Evolutionary conservation across 257 asterid species (phyloP).

Genomic region (Lithospermum erythrorhizon): DNA sequence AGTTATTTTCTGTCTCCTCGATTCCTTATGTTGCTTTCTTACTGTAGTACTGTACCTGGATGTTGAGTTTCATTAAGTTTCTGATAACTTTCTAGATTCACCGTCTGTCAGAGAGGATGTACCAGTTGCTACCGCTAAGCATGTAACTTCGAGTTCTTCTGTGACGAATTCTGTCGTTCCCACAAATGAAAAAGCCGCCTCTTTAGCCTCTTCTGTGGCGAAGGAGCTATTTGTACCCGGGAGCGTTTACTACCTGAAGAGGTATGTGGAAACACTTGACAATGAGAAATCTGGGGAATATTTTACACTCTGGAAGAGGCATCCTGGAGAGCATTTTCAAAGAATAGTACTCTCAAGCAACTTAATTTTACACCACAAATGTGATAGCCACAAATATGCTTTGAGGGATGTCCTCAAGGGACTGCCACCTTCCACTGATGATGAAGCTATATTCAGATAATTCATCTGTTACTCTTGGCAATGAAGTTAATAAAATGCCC

Average conservation of each 20-base stretch:
- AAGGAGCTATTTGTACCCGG: constrained; percentile 77
- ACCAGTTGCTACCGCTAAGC: constrained; percentile 8
- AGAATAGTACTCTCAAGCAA: constrained; percentile 75
- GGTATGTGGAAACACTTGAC: constrained; percentile 32
- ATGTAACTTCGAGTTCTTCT: constrained; percentile 17
- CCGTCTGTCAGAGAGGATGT: constrained; percentile 12
- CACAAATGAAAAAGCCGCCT: constrained; percentile 12
- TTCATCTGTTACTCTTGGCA: neutral
- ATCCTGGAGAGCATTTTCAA: constrained; percentile 72
- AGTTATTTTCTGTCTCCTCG: neutral
- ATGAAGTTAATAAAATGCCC: neutral
- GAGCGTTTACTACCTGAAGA: constrained; percentile 49
- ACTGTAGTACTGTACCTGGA: neutral
- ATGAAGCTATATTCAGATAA: constrained; percentile 4
- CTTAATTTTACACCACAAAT: constrained; percentile 75
- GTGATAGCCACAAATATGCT: constrained; percentile 79
- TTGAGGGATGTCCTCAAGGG: constrained; percentile 89
- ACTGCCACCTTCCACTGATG: constrained; percentile 40
- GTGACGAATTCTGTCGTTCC: constrained; percentile 14
- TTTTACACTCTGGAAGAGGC: constrained; percentile 63
- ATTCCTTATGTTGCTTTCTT: neutral
- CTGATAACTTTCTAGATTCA: constrained; percentile 22
- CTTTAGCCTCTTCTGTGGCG: constrained; percentile 1
- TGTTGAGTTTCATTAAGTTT: neutral
- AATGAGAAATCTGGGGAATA: constrained; percentile 22